These are phyloP conservation scores for Tolypocladium inflatum DNA, from an alignment of 2,329 filamentous ascomycete species.

Conservation along the genomic window DNA sequence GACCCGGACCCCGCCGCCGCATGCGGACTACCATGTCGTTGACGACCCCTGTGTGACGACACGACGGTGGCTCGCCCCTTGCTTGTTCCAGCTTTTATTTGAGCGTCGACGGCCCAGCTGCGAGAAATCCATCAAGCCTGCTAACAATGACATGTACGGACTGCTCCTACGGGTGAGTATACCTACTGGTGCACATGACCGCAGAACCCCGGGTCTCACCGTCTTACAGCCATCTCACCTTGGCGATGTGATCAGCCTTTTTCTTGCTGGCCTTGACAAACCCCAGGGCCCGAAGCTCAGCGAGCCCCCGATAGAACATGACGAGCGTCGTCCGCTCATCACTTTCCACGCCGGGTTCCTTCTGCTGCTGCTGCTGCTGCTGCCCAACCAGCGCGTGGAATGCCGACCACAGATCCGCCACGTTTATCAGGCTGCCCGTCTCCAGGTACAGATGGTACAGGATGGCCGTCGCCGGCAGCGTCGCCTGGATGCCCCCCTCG, in stretches of 20 bases:
- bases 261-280: constrained; percentile 84
- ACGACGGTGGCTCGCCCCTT: background rate
- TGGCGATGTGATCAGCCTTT: constrained; percentile 86
- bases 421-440: constrained; percentile 67
- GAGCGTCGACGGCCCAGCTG: background rate
- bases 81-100: background rate
- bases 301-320: constrained; percentile 75
- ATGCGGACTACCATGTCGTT: background rate
- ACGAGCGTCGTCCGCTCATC: constrained; percentile 54
- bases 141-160: background rate
- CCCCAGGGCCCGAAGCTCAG: constrained; percentile 77
- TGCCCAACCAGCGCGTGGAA: constrained; percentile 55
- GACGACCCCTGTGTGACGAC: background rate
- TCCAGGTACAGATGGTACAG: constrained; percentile 74
- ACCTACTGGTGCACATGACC: too few relatives aligned
- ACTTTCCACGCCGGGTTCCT: constrained; percentile 31
- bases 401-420: constrained; percentile 70
- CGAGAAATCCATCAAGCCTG: background rate
- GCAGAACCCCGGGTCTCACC: background rate
- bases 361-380: constrained; percentile 15
- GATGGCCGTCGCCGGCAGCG: constrained; percentile 61
- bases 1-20: background rate
- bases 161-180: background rate
- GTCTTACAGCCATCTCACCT: constrained; percentile 66
- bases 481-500: constrained; percentile 42